These are phyloP conservation scores for Daldinia childiae DNA, from an alignment of 495 filamentous ascomycete genomes.

Conservation along the genomic window DNA sequence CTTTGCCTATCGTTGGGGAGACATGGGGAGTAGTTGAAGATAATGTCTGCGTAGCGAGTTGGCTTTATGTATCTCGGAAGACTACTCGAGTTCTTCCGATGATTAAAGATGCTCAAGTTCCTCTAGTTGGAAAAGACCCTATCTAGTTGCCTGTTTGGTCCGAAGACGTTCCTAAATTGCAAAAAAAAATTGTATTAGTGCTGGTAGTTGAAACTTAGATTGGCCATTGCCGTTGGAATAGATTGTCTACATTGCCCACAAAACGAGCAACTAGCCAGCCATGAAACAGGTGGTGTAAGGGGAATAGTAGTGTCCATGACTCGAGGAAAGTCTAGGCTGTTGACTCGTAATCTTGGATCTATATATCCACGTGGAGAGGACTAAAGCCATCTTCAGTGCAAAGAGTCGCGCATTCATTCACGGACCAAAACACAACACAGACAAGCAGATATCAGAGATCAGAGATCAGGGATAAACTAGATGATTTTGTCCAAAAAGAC, in stretches of 20 bases:
- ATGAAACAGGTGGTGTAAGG: conserved; percentile 21
- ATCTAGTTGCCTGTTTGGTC: conserved; percentile 17
- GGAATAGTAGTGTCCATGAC: conserved; percentile 22
- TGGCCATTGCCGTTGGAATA: conserved; percentile 12
- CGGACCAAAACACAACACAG: conserved; percentile 20
- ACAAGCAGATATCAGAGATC: conserved; percentile 11
- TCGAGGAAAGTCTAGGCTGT: conserved; percentile 19
- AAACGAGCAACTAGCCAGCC: conserved; percentile 23
- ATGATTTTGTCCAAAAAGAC: conserved; percentile 17
- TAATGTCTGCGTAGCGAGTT: conserved; percentile 17
- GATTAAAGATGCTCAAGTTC: conserved; percentile 9
- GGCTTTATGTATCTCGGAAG: conserved; percentile 27
- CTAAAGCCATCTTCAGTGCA: background rate
- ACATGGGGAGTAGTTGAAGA: conserved; percentile 47
- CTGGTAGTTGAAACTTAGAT: conserved; percentile 31
- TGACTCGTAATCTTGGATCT: conserved; percentile 21
- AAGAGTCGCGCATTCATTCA: conserved; percentile 25
- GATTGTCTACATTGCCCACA: conserved; percentile 23
- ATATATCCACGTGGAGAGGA: conserved; percentile 25
- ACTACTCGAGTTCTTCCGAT: conserved; percentile 18
- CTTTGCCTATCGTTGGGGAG: conserved; percentile 51
- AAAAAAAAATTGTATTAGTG: conserved; percentile 29
- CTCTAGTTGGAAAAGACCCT: conserved; percentile 20
- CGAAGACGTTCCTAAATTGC: conserved; percentile 25
- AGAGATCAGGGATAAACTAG: conserved; percentile 8